Conservation (phyloP, 768 basidiomycete genomes). For the Termitomyces sp. region DNA sequence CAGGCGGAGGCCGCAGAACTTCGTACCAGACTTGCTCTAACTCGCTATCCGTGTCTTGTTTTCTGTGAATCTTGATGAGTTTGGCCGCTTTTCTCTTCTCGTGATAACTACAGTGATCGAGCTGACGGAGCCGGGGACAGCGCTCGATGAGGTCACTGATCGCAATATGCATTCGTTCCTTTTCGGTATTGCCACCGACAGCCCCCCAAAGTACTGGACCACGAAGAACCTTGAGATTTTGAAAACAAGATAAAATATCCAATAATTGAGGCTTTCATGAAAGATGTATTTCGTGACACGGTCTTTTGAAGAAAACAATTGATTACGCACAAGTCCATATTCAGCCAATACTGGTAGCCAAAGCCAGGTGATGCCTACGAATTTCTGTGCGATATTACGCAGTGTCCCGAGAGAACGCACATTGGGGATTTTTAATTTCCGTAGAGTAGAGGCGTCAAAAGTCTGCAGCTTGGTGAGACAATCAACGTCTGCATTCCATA, state of each 20-base stretch:
- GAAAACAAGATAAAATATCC: conserved; percentile 35
- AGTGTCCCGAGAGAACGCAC: conserved; percentile 27
- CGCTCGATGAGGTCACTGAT: conserved; percentile 35
- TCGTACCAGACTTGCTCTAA: conserved; percentile 27
- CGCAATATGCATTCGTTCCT: conserved; percentile 35
- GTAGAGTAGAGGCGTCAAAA: conserved; percentile 25
- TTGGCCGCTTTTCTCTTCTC: conserved; percentile 28
- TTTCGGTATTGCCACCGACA: conserved; percentile 23
- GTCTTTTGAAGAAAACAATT: background rate
- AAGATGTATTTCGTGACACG: background rate
- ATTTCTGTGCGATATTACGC: conserved; percentile 29
- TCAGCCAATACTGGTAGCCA: conserved; percentile 27
- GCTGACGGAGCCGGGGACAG: conserved; percentile 37
- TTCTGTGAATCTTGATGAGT: conserved; percentile 35
- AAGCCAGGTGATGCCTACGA: conserved; percentile 38
- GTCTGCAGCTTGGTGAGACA: conserved; percentile 25
- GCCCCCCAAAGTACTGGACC: conserved; percentile 41
- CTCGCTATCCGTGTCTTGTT: conserved; percentile 21
- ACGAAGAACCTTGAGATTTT: conserved; percentile 39
- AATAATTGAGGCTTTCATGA: conserved; percentile 34
- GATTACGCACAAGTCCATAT: conserved; percentile 23
- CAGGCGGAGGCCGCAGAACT: conserved; percentile 22
- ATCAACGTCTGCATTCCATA: conserved; percentile 25
- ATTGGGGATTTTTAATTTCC: conserved; percentile 27
- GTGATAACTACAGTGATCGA: conserved; percentile 37